Conservation (phyloP, 768 basidiomycete genomes). For the Psilocybe cyanescens region DNA sequence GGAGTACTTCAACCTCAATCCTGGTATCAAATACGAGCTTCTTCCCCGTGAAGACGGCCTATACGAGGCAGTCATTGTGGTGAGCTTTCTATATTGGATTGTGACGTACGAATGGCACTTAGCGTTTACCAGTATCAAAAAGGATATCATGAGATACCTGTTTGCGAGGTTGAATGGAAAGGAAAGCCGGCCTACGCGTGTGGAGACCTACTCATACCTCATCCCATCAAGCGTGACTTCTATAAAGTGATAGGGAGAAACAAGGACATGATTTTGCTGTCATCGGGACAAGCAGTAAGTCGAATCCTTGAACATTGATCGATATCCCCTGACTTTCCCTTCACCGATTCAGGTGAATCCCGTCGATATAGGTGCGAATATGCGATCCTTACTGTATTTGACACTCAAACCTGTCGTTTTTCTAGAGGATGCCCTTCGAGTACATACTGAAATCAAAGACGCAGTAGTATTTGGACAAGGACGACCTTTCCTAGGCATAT, state of each 20-base stretch:
- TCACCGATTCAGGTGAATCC: background rate
- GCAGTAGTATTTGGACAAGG: background rate
- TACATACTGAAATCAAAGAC: background rate
- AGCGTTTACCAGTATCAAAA: background rate
- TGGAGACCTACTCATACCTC: background rate
- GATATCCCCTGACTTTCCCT: background rate
- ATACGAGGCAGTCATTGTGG: background rate
- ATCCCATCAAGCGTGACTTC: background rate
- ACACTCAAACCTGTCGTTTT: too few relatives aligned
- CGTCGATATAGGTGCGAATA: background rate
- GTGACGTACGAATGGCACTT: background rate
- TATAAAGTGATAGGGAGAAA: background rate
- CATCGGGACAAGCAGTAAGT: background rate
- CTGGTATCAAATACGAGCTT: background rate
- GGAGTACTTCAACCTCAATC: slow-evolving; percentile 3
- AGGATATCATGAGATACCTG: background rate
- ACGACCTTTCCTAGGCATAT: background rate
- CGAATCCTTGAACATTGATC: background rate
- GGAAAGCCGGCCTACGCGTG: background rate
- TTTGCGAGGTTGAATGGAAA: background rate
- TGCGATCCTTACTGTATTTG: too few relatives aligned
- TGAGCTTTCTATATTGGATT: background rate
- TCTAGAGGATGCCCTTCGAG: background rate
- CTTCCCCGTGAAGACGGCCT: background rate
- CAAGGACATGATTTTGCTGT: slow-evolving; percentile 3